These are phyloP conservation scores for Podospora comata DNA, from an alignment of 495 filamentous ascomycete genomes.

Conservation along the genomic window DNA sequence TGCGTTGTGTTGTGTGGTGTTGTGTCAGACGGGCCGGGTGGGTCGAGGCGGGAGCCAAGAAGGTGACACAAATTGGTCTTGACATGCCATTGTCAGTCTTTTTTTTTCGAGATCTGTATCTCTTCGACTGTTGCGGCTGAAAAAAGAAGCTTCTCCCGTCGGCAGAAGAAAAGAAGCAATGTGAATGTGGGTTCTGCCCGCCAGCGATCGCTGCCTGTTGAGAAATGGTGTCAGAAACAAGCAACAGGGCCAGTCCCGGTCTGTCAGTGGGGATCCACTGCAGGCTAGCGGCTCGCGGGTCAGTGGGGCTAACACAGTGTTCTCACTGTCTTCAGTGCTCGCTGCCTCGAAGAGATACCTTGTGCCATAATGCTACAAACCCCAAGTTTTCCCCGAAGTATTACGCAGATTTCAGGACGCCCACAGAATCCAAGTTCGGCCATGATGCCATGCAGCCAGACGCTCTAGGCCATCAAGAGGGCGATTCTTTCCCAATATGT, in stretches of 20 bases:
- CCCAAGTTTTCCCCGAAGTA: background rate
- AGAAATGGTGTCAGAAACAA: background rate
- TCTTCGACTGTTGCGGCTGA: background rate
- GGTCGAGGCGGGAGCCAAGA: background rate
- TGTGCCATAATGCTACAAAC: background rate
- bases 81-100: background rate
- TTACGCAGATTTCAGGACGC: background rate
- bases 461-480: background rate
- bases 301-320: background rate
- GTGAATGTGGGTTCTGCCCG: background rate
- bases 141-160: slow-evolving; percentile 1
- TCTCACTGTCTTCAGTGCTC: background rate
- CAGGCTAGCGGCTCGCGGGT: background rate
- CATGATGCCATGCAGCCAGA: background rate
- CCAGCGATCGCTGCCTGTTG: background rate
- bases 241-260: background rate
- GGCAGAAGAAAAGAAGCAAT: slow-evolving; percentile 3
- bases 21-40: background rate
- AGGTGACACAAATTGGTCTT: background rate
- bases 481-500: background rate
- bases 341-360: too few relatives aligned
- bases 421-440: background rate
- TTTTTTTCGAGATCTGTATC: background rate
- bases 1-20: too few relatives aligned
- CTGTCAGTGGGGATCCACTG: background rate